phyloP scores from a whole-genome alignment of 2,329 filamentous ascomycete genomes.

The Cercospora sp. region DNA sequence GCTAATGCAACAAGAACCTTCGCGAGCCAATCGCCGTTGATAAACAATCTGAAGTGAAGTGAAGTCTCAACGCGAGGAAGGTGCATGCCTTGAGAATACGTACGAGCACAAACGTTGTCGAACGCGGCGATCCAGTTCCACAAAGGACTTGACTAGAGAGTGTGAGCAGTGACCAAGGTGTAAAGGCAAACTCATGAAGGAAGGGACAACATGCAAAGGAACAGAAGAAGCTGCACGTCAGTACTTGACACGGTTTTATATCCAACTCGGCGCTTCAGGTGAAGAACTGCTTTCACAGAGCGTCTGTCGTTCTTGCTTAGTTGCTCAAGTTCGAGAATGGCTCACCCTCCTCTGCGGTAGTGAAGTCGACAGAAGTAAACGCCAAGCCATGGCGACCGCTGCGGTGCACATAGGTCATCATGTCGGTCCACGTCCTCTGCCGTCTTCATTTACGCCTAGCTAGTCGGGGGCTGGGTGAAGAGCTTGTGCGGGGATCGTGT shows the following conservation, averaged over 20 bases:
- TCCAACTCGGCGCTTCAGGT: background rate
- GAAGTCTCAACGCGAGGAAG: background rate
- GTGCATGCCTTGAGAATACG: background rate
- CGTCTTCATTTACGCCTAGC: background rate
- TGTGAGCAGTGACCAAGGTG: slow-evolving; percentile 34
- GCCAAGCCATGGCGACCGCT: slow-evolving; percentile 6
- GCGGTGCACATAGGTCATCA: background rate
- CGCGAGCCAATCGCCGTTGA: background rate
- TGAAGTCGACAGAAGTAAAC: slow-evolving; percentile 1
- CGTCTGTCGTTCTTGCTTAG: background rate
- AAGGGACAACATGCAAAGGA: background rate
- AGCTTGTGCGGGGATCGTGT: background rate
- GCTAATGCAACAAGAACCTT: background rate
- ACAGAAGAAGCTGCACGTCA: background rate
- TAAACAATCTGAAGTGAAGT: slow-evolving; percentile 3
- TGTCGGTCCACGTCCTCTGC: background rate
- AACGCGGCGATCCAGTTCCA: slow-evolving; percentile 21
- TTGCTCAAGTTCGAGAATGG: background rate
- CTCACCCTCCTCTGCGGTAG: background rate
- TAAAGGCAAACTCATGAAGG: slow-evolving; percentile 29
- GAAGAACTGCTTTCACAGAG: background rate
- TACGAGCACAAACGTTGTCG: slow-evolving; percentile 15
- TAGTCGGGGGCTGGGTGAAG: background rate
- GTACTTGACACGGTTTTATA: background rate
- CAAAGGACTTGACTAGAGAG: slow-evolving; percentile 30